phyloP scores from a whole-genome alignment of 257 asterid genomes.

The Solanum virginianum region DNA sequence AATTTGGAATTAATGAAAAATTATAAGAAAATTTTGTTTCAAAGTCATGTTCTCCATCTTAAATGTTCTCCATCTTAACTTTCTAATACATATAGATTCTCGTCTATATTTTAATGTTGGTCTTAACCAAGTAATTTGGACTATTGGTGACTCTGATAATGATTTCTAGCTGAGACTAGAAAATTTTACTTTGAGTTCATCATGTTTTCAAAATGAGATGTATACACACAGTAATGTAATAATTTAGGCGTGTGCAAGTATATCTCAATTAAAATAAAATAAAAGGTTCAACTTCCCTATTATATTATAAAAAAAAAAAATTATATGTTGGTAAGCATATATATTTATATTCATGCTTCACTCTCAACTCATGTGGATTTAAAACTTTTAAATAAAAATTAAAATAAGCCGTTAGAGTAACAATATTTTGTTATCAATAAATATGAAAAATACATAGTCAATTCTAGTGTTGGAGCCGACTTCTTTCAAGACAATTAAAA shows the following conservation, averaged over 20 bases:
- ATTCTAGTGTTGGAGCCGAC: background rate
- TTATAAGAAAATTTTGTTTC: no score
- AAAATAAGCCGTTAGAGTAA: background rate
- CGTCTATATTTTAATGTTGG: no score
- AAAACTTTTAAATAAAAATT: background rate
- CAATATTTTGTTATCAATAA: background rate
- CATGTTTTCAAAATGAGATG: no score
- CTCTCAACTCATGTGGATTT: background rate
- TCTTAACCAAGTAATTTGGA: no score
- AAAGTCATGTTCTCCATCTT: no score
- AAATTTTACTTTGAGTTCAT: no score
- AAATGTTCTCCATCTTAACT: no score
- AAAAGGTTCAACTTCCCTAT: background rate
- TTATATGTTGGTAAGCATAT: background rate
- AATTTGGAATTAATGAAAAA: no score
- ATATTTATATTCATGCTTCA: background rate
- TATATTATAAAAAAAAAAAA: background rate
- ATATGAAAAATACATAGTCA: background rate
- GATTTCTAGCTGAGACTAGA: no score
- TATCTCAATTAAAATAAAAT: background rate
- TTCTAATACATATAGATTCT: no score
- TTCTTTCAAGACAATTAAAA: background rate
- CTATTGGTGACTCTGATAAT: accelerated
- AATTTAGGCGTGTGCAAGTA: no score
- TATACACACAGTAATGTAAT: no score